Evolutionary conservation across 495 filamentous ascomycete genomes (phyloP).

Genomic region (Aspergillus ostianus): DNA sequence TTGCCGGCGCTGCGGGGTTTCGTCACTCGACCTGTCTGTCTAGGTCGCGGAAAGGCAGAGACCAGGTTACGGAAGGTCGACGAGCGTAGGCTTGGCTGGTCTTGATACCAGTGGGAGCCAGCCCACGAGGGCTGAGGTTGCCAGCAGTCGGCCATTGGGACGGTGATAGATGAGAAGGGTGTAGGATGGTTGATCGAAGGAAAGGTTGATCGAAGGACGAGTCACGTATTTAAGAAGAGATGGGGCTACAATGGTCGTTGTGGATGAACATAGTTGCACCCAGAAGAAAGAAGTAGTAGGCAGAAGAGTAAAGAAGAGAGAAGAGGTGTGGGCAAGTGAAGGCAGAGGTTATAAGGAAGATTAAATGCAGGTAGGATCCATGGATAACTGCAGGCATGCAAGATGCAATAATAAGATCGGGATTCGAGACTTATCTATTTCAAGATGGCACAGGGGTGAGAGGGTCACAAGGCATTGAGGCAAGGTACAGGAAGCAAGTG

Average conservation of each 20-base stretch:
- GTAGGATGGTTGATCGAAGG: neutral
- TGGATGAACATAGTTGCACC: conserved; percentile 9
- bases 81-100: conserved; percentile 24
- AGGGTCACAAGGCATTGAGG: conserved; percentile 27
- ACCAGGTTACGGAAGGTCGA: conserved; percentile 33
- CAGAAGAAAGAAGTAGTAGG: neutral
- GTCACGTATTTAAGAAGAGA: conserved; percentile 4
- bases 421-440: conserved; percentile 20
- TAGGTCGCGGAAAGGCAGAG: conserved; percentile 34
- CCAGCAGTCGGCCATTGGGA: conserved; percentile 36
- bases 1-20: conserved; percentile 70
- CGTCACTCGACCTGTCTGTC: conserved; percentile 49
- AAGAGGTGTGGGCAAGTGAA: conserved; percentile 10
- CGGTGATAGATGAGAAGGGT: conserved; percentile 2
- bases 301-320: neutral
- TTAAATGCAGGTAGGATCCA: conserved; percentile 19
- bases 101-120: conserved; percentile 32
- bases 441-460: conserved; percentile 24
- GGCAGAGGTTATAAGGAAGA: conserved; percentile 14
- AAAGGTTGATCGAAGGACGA: conserved; percentile 10
- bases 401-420: conserved; percentile 20
- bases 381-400: conserved; percentile 22
- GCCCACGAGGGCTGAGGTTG: conserved; percentile 30
- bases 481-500: conserved; percentile 25
- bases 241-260: neutral